phyloP scores from a whole-genome alignment of 2,329 filamentous ascomycete species.

The Microsporum canis region DNA sequence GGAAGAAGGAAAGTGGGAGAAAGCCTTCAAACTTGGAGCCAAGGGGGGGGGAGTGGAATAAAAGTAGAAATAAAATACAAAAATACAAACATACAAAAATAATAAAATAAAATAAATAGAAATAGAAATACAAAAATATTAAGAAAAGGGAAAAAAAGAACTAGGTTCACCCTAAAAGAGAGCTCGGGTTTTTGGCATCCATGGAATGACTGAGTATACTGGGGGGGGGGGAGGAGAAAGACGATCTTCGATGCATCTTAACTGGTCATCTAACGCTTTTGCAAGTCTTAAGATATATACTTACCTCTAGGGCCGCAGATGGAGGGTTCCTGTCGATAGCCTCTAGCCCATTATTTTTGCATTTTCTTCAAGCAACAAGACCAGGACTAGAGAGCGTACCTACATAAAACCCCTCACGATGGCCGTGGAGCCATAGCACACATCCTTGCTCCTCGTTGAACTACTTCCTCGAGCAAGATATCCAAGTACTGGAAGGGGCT shows the following conservation, averaged over 20 bases:
- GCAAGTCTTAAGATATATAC: background rate
- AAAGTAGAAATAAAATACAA: background rate
- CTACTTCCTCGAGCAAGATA: background rate
- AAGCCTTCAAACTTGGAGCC: background rate
- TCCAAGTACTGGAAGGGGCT: background rate
- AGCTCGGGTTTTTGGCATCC: background rate
- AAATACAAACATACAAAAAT: background rate
- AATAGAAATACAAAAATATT: background rate
- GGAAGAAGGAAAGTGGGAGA: background rate
- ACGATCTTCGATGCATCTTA: constrained; percentile 2
- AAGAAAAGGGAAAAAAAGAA: background rate
- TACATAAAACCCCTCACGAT: constrained; percentile 3
- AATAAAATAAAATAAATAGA: background rate
- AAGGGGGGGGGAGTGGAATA: background rate
- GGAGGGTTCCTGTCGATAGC: background rate
- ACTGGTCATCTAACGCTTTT: constrained; percentile 1
- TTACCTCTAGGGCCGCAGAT: background rate
- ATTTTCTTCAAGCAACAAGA: background rate
- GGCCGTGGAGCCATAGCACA: constrained; percentile 2
- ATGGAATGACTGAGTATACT: background rate
- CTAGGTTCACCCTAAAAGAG: background rate
- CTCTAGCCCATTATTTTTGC: background rate
- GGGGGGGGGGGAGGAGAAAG: background rate
- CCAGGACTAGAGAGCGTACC: constrained; percentile 1
- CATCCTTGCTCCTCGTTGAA: background rate